Evolutionary conservation across 1,139 yeast genomes (phyloP).

Genomic region (Zygoascus meyerae): DNA sequence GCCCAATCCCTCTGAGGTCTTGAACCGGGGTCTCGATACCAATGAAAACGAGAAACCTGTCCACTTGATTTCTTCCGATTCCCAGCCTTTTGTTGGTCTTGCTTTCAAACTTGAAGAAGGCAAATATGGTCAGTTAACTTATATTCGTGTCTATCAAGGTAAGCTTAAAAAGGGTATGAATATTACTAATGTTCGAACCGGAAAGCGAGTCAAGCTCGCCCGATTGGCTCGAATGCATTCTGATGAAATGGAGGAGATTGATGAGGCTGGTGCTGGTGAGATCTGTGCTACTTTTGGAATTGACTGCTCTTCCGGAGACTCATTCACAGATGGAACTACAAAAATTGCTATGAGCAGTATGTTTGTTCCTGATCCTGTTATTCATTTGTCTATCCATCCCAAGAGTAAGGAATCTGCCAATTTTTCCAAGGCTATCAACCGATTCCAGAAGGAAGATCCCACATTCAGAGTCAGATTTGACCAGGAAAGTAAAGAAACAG

Average conservation of each 20-base stretch:
- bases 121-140: slow-evolving; percentile 93
- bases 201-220: slow-evolving; percentile 91
- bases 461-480: slow-evolving; percentile 92
- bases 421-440: slow-evolving; percentile 92
- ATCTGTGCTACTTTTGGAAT: slow-evolving; percentile 99
- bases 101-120: slow-evolving; percentile 99
- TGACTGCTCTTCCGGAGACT: slow-evolving; percentile 99
- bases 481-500: slow-evolving; percentile 88
- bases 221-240: slow-evolving; percentile 98
- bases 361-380: slow-evolving; percentile 98
- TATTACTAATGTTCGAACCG: slow-evolving; percentile 84
- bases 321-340: slow-evolving; percentile 70
- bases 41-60: slow-evolving; percentile 65
- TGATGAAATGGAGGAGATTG: slow-evolving; percentile 96
- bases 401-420: slow-evolving; percentile 81
- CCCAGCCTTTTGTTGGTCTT: slow-evolving; percentile 84
- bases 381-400: slow-evolving; percentile 85
- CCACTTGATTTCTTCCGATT: slow-evolving; percentile 64
- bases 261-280: slow-evolving; percentile 95
- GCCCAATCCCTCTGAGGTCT: slow-evolving; percentile 90
- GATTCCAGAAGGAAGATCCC: slow-evolving; percentile 98
- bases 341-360: slow-evolving; percentile 90
- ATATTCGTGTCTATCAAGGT: slow-evolving; percentile 96
- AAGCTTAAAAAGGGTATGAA: slow-evolving; percentile 83
- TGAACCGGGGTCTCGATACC: slow-evolving; percentile 83